phyloP scores from a whole-genome alignment of 805 yeast genomes.

The Kregervanrija delftensis region DNA sequence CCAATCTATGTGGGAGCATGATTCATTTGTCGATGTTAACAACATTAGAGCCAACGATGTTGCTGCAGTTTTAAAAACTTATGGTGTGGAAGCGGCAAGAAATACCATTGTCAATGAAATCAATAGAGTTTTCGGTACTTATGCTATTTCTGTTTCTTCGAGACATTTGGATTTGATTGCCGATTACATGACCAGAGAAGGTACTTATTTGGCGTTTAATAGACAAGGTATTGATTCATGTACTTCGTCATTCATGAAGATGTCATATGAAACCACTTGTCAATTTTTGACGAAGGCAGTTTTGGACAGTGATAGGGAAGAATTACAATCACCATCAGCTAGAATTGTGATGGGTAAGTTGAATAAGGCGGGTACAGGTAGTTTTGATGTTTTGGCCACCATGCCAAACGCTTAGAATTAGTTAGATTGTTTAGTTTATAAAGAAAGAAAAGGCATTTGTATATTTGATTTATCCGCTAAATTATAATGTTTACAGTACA shows the following conservation, averaged over 20 bases:
- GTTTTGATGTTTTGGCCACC: conserved; percentile 70
- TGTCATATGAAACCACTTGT: conserved; percentile 98
- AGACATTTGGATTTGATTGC: conserved; percentile 97
- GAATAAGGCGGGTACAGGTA: conserved; percentile 90
- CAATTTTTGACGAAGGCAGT: conserved; percentile 96
- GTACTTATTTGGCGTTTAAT: conserved; percentile 91
- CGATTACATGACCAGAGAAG: conserved; percentile 99
- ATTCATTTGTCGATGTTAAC: conserved; percentile 84
- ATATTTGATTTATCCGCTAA: too few species aligned
- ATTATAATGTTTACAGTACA: too few species aligned
- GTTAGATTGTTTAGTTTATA: too few species aligned
- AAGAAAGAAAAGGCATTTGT: too few species aligned
- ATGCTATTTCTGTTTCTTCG: conserved; percentile 86
- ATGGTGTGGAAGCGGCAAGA: conserved; percentile 99
- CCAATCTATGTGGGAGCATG: conserved; percentile 97
- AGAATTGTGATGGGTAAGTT: conserved; percentile 88
- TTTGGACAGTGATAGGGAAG: conserved; percentile 83
- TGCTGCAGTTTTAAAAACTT: conserved; percentile 79
- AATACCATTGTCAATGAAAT: conserved; percentile 95
- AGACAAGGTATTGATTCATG: conserved; percentile 97
- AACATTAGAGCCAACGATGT: conserved; percentile 89
- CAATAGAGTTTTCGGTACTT: conserved; percentile 90
- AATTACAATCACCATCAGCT: conserved; percentile 86
- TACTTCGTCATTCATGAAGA: conserved; percentile 94
- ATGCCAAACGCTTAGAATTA: conserved; percentile 28